These are phyloP conservation scores for Irpex sp. DNA, from an alignment of 1,284 basidiomycete species.

Conservation along the genomic window DNA sequence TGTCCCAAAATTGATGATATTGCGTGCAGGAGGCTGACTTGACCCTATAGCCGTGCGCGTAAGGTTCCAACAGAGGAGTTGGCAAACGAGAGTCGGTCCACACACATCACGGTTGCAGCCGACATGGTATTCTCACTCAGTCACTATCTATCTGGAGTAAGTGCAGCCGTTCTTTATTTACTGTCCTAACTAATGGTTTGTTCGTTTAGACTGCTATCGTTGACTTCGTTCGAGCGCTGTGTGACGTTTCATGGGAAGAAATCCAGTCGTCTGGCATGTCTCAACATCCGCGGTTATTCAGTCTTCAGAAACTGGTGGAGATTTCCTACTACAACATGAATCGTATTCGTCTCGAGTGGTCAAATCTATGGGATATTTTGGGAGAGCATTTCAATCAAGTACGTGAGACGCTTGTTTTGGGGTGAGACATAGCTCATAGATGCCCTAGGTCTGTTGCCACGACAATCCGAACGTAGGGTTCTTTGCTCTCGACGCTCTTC, in stretches of 20 bases:
- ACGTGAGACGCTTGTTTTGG: slow-evolving; percentile 16
- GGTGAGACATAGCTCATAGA: not conserved
- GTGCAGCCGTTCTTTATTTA: slow-evolving; percentile 26
- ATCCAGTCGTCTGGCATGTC: slow-evolving; percentile 96
- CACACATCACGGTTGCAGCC: slow-evolving; percentile 96
- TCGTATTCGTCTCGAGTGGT: slow-evolving; percentile 98
- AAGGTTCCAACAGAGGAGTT: slow-evolving; percentile 89
- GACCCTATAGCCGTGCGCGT: slow-evolving; percentile 47
- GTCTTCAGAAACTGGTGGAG: slow-evolving; percentile 97
- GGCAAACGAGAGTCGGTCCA: slow-evolving; percentile 94
- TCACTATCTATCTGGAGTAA: slow-evolving; percentile 89
- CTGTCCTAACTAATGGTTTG: slow-evolving; percentile 11
- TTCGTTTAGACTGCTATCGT: slow-evolving; percentile 86
- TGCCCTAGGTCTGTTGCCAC: slow-evolving; percentile 88
- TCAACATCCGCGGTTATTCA: slow-evolving; percentile 93
- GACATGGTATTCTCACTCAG: slow-evolving; percentile 99
- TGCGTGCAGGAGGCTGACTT: not conserved
- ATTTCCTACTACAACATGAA: slow-evolving; percentile 99
- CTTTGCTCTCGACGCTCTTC: slow-evolving; percentile 96
- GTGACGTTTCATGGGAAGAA: slow-evolving; percentile 99
- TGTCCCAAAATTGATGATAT: slow-evolving; percentile 22
- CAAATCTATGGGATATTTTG: slow-evolving; percentile 95
- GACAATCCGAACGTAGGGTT: slow-evolving; percentile 96
- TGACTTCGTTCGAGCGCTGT: slow-evolving; percentile 95
- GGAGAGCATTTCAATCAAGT: slow-evolving; percentile 99